Base-by-base conservation (phyloP, 2,329 filamentous ascomycete genomes). In the Corinectria fuckeliana region DNA sequence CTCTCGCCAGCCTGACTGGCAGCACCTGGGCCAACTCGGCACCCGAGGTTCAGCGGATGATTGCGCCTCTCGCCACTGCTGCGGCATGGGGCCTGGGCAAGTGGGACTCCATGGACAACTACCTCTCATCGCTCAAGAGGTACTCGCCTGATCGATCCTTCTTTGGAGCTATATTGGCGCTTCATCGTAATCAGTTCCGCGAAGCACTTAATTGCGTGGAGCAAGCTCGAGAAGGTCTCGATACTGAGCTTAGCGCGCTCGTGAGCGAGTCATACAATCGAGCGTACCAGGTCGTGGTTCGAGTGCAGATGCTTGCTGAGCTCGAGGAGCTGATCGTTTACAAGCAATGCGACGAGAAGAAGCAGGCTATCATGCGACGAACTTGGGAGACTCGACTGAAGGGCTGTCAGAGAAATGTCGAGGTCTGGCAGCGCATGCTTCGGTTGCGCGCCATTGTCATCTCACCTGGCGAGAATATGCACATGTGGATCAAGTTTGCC, bases 401-500 rank as follows among this genome's bases (percentile, higher is more conserved):
- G 73, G 95, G 95, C 13, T 97, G 95, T 68, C 94, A 99, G 75
- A 90, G 95, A 57, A 97, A 98, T 69, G 93, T 97, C 18, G 95
- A 99, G 72, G 92, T 98, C 3, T 99, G 95, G 95, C 93, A 97
- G 74, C 88, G 95, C 60, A 98, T 98, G 92, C 87, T 99, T 55
- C 95, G 97, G 73, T 88, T 99, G 28, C 88, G 95, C 60, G 91
- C 93, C 18, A 83, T 99, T 50, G 95, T 99, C 59, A 94, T 98
- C 61, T 89, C 89, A 1, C 94, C 96, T 0, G 87, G 87, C 30
- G 93, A 99, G 74, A 97, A 97, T 71, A 92, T 96, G 82, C 91
- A 96, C 71, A 99, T 99, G 93, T 97, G 93, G 88, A 98, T 99
- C 81, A 99, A 99, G 75, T 99, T 97, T 74, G 92, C 95, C 70